Evolutionary conservation across 73 alveolate species (phyloP).

Genomic region (Paramecium biaurelia): DNA sequence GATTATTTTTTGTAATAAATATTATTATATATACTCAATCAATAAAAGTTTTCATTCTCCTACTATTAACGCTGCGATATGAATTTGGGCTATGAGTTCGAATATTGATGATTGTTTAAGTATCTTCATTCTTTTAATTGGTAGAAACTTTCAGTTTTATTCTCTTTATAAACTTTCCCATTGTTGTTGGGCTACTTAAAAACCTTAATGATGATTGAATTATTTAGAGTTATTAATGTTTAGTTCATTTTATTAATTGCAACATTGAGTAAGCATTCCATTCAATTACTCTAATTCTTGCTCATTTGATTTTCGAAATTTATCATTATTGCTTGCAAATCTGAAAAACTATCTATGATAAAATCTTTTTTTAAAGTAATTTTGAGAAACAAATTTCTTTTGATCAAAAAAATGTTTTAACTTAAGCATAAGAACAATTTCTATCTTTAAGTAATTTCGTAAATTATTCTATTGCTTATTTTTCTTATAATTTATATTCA

Average conservation of each 20-base stretch:
- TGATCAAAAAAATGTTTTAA: slow-evolving; percentile 45
- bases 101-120: neutral
- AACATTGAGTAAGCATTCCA: neutral
- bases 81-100: neutral
- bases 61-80: neutral
- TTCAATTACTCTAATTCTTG: neutral
- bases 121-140: neutral
- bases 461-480: slow-evolving; percentile 21
- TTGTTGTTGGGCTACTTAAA: neutral
- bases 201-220: neutral
- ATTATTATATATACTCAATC: neutral
- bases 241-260: neutral
- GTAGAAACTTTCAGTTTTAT: neutral
- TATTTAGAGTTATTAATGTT: neutral
- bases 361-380: neutral
- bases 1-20: slow-evolving; percentile 9
- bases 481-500: neutral
- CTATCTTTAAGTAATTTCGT: slow-evolving; percentile 11
- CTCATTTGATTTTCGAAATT: neutral
- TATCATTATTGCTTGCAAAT: neutral
- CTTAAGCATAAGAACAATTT: slow-evolving; percentile 52
- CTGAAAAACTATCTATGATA: slow-evolving; percentile 1
- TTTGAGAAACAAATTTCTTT: neutral
- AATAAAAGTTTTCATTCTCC: neutral
- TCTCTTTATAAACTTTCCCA: neutral